Percentiles rank a stretch among this genome's conserved stretches.
Evolutionary conservation across 2,329 filamentous ascomycete species (phyloP).

Genomic region (Sporothrix mexicana): DNA sequence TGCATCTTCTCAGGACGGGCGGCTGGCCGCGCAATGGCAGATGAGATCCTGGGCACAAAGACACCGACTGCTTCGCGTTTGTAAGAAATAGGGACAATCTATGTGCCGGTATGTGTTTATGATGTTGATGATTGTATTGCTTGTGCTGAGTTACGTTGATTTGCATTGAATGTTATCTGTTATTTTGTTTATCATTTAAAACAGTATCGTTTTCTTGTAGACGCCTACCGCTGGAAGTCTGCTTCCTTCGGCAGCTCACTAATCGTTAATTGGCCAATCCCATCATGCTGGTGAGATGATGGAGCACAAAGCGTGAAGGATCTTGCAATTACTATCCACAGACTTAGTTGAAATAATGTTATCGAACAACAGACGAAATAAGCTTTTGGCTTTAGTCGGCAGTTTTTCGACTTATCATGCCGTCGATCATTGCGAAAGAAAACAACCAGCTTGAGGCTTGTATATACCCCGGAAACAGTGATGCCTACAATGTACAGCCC

Average conservation of each 20-base stretch:
- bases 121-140: not conserved
- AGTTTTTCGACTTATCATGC: slow-evolving; percentile 8
- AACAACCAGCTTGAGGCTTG: not conserved
- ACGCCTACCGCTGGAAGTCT: not conserved
- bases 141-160: not conserved
- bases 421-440: not conserved
- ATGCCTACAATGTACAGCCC: slow-evolving; percentile 10
- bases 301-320: not conserved
- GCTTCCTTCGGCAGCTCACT: not conserved
- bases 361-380: not conserved
- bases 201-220: not conserved
- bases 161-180: not conserved
- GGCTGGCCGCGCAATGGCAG: slow-evolving; percentile 61
- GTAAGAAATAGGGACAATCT: not conserved
- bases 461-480: not conserved
- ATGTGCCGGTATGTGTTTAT: not conserved
- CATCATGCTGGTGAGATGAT: not conserved
- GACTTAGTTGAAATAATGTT: not conserved
- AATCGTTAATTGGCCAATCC: not conserved
- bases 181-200: too few relatives aligned
- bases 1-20: slow-evolving; percentile 67
- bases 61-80: not conserved
- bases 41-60: slow-evolving; percentile 47
- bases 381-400: not conserved
- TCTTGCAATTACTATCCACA: not conserved